phyloP scores from a whole-genome alignment of 257 asterid species.

The Nicotiana paniculata region DNA sequence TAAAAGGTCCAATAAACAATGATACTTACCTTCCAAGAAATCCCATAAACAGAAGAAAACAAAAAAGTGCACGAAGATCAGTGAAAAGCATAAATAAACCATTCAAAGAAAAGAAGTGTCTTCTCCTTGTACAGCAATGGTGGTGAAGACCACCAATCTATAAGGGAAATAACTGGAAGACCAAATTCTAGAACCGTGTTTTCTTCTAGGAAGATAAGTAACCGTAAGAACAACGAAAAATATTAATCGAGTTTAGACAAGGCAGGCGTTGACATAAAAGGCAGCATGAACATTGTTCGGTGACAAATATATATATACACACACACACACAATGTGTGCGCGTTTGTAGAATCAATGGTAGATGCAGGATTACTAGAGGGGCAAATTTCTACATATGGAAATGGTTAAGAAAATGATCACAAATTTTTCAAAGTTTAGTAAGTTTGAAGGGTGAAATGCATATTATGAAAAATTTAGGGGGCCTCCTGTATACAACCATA shows the following conservation, averaged over 20 bases:
- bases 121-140: constrained; percentile 1
- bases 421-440: neutral
- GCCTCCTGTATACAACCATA: neutral
- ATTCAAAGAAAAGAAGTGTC: neutral
- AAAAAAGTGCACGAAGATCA: neutral
- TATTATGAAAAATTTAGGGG: neutral
- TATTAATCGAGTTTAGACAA: neutral
- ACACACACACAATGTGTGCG: neutral
- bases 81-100: neutral
- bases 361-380: neutral
- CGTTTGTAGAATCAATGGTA: neutral
- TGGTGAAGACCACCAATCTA: neutral
- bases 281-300: neutral
- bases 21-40: neutral
- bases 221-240: neutral
- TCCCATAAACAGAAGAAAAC: neutral
- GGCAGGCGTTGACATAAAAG: neutral
- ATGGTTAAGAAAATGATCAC: neutral
- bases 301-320: neutral
- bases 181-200: neutral
- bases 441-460: constrained; percentile 5
- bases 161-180: neutral
- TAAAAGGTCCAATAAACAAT: neutral
- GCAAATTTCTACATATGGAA: neutral
- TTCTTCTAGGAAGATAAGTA: neutral